Percentiles rank a stretch among this genome's conserved stretches.
These are phyloP conservation scores for Linum trigynum DNA, from an alignment of 345 rosid species.

Conservation along the genomic window DNA sequence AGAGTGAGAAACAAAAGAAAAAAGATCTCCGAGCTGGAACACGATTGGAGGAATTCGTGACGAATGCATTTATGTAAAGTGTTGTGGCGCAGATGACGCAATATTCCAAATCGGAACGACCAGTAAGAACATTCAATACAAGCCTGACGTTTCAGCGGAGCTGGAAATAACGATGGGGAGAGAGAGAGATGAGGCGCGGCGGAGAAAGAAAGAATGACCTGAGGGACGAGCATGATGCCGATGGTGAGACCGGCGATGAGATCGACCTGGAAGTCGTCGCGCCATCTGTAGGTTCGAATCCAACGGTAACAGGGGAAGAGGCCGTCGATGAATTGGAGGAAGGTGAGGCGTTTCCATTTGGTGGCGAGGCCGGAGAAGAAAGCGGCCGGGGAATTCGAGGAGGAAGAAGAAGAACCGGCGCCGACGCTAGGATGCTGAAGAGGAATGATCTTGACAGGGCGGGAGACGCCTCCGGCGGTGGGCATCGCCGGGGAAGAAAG, in stretches of 20 bases:
- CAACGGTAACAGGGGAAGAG: conserved; percentile 77
- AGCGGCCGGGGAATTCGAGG: conserved; percentile 17
- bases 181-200: neutral
- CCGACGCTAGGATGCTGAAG: conserved; percentile 58
- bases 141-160: neutral
- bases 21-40: neutral
- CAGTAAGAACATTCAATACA: no score
- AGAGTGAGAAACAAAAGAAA: neutral
- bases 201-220: conserved; percentile 38
- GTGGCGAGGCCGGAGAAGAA: conserved; percentile 34
- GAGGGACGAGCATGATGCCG: conserved; percentile 98
- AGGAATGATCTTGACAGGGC: conserved; percentile 68
- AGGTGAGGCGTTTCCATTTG: conserved; percentile 43
- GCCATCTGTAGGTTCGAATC: conserved; percentile 77
- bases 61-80: neutral
- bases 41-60: neutral
- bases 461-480: conserved; percentile 16
- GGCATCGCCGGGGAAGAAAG: conserved; percentile 29
- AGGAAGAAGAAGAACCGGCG: conserved; percentile 25
- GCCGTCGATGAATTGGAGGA: conserved; percentile 48
- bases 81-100: no score
- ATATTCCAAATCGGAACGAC: no score
- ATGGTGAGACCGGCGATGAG: conserved; percentile 91
- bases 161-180: neutral
- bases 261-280: conserved; percentile 68